Evolutionary conservation across 2,329 filamentous ascomycete species (phyloP).

Genomic region (Periglandula ipomoeae): DNA sequence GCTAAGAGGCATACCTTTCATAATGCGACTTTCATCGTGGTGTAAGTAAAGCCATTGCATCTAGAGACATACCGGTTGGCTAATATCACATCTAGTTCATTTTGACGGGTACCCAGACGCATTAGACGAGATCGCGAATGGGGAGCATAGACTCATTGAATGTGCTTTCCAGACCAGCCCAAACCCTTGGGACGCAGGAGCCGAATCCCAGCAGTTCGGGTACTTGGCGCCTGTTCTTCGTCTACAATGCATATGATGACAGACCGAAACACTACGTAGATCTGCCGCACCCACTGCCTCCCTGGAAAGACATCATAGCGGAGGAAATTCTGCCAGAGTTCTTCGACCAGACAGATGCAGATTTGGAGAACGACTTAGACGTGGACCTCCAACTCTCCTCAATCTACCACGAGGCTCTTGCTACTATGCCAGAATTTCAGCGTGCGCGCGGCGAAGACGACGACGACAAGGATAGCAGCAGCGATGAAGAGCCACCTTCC

Average conservation of each 20-base stretch:
- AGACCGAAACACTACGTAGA: not conserved
- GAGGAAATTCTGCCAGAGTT: not conserved
- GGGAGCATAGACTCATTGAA: not conserved
- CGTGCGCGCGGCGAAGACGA: too few relatives aligned
- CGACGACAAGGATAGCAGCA: too few relatives aligned
- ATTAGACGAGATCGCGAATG: not conserved
- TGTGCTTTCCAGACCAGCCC: not conserved
- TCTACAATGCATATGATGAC: not conserved
- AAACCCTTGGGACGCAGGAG: not conserved
- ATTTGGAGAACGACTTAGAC: not conserved
- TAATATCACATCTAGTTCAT: not conserved
- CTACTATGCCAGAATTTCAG: too few relatives aligned
- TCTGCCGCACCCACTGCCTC: not conserved
- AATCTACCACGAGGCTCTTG: too few relatives aligned
- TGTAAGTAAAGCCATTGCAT: rapidly evolving
- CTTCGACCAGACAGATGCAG: not conserved
- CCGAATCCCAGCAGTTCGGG: not conserved
- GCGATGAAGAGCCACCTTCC: too few relatives aligned
- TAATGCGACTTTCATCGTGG: too few relatives aligned
- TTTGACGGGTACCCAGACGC: not conserved
- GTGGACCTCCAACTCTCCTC: rapidly evolving
- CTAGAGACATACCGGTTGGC: not conserved
- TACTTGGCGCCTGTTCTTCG: not conserved
- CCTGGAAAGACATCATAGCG: not conserved
- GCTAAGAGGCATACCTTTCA: too few relatives aligned